phyloP scores from a whole-genome alignment of 345 rosid genomes.

The thale cress (Arabidopsis thaliana) region TAIR10.1 NC_003075.7:18206501-18207000 shows the following conservation, averaged over 20 bases:
- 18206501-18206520: constrained; percentile 17
- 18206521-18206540: constrained; percentile 44
- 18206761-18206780: constrained; percentile 30
- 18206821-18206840: background rate
- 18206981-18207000: constrained; percentile 13
- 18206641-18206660: constrained; percentile 45
- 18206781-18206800: background rate
- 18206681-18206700: constrained; percentile 33
- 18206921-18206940: background rate
- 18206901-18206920: constrained; percentile 3
- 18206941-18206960: background rate
- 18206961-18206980: background rate
- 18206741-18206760: constrained; percentile 30
- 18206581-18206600: constrained; percentile 42
- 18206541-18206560: constrained; percentile 19
- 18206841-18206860: constrained; percentile 1
- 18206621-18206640: constrained; percentile 46
- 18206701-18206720: constrained; percentile 34
- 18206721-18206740: constrained; percentile 14
- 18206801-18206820: background rate
- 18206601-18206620: constrained; percentile 43
- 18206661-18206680: constrained; percentile 30
- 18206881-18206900: background rate
- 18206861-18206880: background rate
- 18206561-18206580: constrained; percentile 24